phyloP scores from a whole-genome alignment of 805 yeast species.

The Cyberlindnera nakhonratchasimensis region DNA sequence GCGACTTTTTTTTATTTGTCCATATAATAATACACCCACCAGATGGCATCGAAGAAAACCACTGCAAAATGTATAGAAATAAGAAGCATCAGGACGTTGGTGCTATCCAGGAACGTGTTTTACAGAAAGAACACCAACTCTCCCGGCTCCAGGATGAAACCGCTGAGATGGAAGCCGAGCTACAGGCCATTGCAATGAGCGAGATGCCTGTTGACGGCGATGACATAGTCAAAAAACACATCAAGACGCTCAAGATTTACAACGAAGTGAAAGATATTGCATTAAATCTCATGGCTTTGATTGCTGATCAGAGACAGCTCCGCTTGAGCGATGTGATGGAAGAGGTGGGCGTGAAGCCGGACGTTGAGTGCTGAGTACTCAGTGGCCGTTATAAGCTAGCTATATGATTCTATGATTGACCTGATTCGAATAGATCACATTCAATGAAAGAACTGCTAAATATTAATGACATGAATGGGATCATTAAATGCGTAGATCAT shows the following conservation, averaged over 20 bases:
- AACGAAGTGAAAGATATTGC: constrained; percentile 65
- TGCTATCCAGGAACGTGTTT: constrained; percentile 12
- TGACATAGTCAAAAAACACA: constrained; percentile 47
- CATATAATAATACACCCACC: background rate
- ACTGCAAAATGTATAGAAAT: constrained; percentile 12
- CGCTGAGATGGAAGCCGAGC: constrained; percentile 9
- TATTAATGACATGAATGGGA: no score
- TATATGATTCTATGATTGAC: no score
- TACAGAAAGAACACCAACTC: constrained; percentile 8
- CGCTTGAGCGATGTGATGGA: constrained; percentile 45
- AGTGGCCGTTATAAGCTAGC: no score
- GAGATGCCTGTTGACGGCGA: constrained; percentile 35
- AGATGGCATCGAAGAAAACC: no score
- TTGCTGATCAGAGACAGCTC: constrained; percentile 54
- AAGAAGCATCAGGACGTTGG: constrained; percentile 3
- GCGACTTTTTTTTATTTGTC: background rate
- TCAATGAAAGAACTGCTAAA: no score
- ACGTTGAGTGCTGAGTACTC: background rate
- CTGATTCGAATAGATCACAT: no score
- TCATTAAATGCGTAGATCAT: no score
- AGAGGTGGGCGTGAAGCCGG: constrained; percentile 43
- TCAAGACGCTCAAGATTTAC: constrained; percentile 49
- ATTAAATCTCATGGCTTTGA: constrained; percentile 50
- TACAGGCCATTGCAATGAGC: constrained; percentile 16
- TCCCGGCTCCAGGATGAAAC: constrained; percentile 6